A percentile compares a stretch with the other conserved stretches of the same genome.
Evolutionary conservation across 768 basidiomycete genomes (phyloP).

Genomic region (Hirschioporus abietinus): DNA sequence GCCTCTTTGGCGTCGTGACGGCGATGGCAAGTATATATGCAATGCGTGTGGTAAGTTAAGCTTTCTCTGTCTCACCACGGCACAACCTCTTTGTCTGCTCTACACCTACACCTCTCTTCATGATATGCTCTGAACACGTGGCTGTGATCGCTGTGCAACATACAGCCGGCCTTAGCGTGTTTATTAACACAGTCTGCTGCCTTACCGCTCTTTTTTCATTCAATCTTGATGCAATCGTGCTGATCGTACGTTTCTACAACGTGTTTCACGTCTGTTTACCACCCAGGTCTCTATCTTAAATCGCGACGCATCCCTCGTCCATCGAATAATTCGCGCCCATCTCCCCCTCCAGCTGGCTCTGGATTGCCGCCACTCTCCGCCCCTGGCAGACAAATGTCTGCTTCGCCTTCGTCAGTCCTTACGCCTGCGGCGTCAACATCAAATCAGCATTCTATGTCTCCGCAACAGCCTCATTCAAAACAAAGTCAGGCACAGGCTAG

Average conservation of each 20-base stretch:
- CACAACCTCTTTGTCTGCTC: constrained; percentile 22
- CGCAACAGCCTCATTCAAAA: constrained; percentile 14
- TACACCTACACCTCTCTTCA: constrained; percentile 3
- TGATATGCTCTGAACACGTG: neutral
- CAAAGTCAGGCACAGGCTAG: constrained; percentile 17
- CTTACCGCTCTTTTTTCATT: constrained; percentile 3
- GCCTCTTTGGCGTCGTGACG: constrained; percentile 80
- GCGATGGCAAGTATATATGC: constrained; percentile 79
- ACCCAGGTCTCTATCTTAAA: constrained; percentile 80
- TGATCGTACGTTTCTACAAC: neutral
- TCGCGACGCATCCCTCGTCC: constrained; percentile 73
- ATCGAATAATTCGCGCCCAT: constrained; percentile 41
- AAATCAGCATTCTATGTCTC: neutral
- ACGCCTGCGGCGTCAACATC: constrained; percentile 21
- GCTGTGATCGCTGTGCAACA: neutral
- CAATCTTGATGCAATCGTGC: neutral
- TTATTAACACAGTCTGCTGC: neutral
- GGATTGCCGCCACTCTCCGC: constrained; percentile 21
- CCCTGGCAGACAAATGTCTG: constrained; percentile 16
- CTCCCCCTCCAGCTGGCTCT: constrained; percentile 28
- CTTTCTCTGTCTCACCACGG: constrained; percentile 27
- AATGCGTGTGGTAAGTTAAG: constrained; percentile 80
- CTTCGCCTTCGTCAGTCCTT: constrained; percentile 19
- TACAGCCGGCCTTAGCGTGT: constrained; percentile 2
- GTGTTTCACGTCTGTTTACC: constrained; percentile 6